Evolutionary conservation across 495 filamentous ascomycete genomes (phyloP).

Genomic region (Pyrenula aspistea): DNA sequence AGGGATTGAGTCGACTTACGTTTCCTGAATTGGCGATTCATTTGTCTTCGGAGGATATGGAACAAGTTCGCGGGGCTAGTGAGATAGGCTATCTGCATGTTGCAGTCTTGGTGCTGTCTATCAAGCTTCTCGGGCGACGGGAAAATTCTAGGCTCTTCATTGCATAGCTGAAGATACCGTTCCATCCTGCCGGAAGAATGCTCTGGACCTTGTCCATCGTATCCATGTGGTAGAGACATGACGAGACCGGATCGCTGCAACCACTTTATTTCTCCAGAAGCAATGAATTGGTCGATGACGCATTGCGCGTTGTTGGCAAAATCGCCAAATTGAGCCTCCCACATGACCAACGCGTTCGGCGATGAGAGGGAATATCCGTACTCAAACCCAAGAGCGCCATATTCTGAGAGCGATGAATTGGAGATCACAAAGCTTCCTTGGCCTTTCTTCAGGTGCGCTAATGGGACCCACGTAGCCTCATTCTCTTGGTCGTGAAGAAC

Average conservation of each 20-base stretch:
- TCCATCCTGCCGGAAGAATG: conserved; percentile 97
- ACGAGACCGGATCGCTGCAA: conserved; percentile 92
- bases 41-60: conserved; percentile 91
- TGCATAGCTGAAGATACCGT: conserved; percentile 92
- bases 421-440: conserved; percentile 93
- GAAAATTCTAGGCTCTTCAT: conserved; percentile 93
- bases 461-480: conserved; percentile 83
- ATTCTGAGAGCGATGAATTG: conserved; percentile 95
- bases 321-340: conserved; percentile 99
- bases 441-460: conserved; percentile 76
- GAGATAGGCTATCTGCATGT: conserved; percentile 97
- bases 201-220: conserved; percentile 96
- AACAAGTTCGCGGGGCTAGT: conserved; percentile 88
- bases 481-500: conserved; percentile 95
- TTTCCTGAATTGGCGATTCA: conserved; percentile 98
- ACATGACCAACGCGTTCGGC: conserved; percentile 93
- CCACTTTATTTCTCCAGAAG: conserved; percentile 96
- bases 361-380: conserved; percentile 97
- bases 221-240: conserved; percentile 90
- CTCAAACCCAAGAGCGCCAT: conserved; percentile 90
- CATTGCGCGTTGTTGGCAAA: conserved; percentile 99
- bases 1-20: conserved; percentile 53
- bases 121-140: conserved; percentile 77
- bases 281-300: conserved; percentile 97
- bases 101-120: conserved; percentile 97